phyloP scores from a whole-genome alignment of 257 asterid genomes.

The Datura wrightii region DNA sequence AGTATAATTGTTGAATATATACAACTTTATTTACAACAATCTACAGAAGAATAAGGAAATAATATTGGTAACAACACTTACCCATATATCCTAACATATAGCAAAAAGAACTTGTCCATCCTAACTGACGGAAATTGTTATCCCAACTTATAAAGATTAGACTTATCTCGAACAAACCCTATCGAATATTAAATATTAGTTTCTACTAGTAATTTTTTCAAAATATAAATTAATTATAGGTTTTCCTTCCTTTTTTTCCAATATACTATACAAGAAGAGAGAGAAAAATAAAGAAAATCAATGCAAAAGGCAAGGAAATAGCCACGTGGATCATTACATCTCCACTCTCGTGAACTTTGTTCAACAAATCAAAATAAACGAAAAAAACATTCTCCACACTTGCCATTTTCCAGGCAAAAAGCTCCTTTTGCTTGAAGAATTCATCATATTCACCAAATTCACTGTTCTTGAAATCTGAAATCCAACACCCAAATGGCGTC shows the following conservation, averaged over 20 bases:
- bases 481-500: conserved; percentile 33
- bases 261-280: too few relatives aligned
- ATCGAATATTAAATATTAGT: too few relatives aligned
- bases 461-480: neutral
- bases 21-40: neutral
- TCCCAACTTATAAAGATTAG: too few relatives aligned
- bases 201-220: too few relatives aligned
- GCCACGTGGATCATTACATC: neutral
- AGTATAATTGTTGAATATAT: neutral
- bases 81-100: neutral
- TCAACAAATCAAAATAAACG: neutral
- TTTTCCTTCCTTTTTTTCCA: too few relatives aligned
- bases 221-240: too few relatives aligned
- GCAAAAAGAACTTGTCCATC: neutral
- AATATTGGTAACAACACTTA: neutral
- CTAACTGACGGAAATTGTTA: too few relatives aligned
- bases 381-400: neutral
- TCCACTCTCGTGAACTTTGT: neutral
- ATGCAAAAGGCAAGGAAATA: neutral
- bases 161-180: too few relatives aligned
- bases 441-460: neutral
- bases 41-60: neutral
- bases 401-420: neutral
- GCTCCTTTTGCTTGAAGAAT: neutral
- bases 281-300: neutral